Evolutionary conservation across 2,329 filamentous ascomycete species (phyloP).

Genomic region (Nemania serpens): DNA sequence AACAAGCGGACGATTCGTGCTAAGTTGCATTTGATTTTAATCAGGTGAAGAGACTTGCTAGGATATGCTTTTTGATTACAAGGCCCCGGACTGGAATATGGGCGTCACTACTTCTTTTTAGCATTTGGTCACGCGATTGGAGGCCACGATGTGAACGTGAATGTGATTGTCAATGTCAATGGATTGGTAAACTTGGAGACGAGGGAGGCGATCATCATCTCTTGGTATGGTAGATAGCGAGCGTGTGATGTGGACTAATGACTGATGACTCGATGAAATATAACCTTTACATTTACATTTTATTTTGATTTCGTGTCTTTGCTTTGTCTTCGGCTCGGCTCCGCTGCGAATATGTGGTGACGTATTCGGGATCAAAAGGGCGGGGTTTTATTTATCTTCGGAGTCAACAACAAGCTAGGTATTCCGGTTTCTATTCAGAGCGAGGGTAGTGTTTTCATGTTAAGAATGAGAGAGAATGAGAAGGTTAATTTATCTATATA

Average conservation of each 20-base stretch:
- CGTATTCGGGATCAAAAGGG: too few relatives aligned
- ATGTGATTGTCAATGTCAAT: not conserved
- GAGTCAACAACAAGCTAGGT: too few relatives aligned
- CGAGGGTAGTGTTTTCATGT: too few relatives aligned
- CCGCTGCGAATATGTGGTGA: too few relatives aligned
- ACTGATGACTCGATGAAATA: constrained; percentile 24
- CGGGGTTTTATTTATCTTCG: too few relatives aligned
- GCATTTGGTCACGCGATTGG: not conserved
- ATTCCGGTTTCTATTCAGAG: too few relatives aligned
- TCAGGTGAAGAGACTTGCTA: not conserved
- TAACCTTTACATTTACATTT: too few relatives aligned
- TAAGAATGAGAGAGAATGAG: too few relatives aligned
- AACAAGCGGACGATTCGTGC: not conserved
- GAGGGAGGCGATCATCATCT: constrained; percentile 5
- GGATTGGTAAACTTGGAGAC: constrained; percentile 3
- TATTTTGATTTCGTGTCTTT: too few relatives aligned
- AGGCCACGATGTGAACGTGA: not conserved
- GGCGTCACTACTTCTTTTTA: not conserved
- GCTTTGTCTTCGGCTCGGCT: too few relatives aligned
- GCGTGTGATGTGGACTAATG: constrained; percentile 10
- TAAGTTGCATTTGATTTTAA: not conserved
- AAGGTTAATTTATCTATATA: too few relatives aligned
- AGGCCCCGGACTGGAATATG: constrained; percentile 6
- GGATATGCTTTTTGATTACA: not conserved
- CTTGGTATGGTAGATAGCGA: constrained; percentile 6